These are phyloP conservation scores for Cladosporium sp. DNA, from an alignment of 2,329 filamentous ascomycete genomes.

Conservation along the genomic window DNA sequence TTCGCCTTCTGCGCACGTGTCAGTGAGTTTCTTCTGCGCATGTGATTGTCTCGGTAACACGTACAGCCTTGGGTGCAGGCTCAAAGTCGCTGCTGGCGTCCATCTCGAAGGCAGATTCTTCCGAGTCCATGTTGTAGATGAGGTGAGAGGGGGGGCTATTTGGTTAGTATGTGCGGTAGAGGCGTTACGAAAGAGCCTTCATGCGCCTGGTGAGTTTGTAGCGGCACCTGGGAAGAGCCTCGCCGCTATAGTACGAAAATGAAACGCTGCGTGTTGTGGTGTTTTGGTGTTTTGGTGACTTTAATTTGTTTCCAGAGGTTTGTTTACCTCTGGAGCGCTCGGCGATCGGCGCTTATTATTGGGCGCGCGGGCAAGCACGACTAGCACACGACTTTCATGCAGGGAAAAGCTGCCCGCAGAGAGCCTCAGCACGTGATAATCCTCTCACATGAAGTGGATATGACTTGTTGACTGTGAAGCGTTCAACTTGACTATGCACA, in stretches of 20 bases:
- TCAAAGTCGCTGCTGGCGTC: conserved; percentile 42
- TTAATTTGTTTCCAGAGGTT: neutral
- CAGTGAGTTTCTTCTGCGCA: conserved; percentile 15
- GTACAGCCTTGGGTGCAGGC: conserved; percentile 29
- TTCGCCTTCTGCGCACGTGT: conserved; percentile 30
- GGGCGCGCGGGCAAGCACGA: conserved; percentile 9
- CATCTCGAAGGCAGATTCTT: conserved; percentile 38
- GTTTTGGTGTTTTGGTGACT: conserved; percentile 2
- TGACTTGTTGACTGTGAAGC: no score
- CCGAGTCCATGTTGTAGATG: conserved; percentile 16
- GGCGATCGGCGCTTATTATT: conserved; percentile 12
- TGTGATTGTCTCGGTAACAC: conserved; percentile 12
- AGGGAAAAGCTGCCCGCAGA: neutral
- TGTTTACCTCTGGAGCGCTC: conserved; percentile 10
- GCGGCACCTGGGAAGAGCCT: neutral
- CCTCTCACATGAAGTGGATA: no score
- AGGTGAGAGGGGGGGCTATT: neutral
- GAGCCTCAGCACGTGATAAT: neutral
- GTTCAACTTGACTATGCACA: no score
- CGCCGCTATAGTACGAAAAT: no score
- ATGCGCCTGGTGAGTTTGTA: neutral
- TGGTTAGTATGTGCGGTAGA: conserved; percentile 9
- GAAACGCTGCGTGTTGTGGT: neutral
- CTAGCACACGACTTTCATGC: conserved; percentile 1
- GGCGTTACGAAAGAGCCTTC: neutral